Conservation (phyloP, 495 filamentous ascomycete genomes). For the Penicillium macrosclerotiorum region DNA sequence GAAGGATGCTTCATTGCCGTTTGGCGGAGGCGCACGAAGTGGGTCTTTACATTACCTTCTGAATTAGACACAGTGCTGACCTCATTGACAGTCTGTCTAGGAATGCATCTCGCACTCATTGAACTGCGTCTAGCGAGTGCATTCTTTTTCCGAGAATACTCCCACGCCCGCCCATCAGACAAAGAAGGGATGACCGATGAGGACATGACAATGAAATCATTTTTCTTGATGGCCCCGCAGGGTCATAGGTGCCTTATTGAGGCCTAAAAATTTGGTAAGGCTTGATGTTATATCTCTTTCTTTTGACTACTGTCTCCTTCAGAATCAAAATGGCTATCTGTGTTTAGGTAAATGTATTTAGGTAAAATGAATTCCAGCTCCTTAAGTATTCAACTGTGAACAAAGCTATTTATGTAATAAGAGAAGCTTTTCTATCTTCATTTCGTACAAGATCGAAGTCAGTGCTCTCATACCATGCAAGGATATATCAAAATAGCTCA, state of each 20-base stretch:
- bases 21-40: slow-evolving; percentile 50
- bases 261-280: too few species aligned
- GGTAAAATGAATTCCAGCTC: too few species aligned
- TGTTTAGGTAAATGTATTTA: too few species aligned
- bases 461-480: too few species aligned
- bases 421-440: too few species aligned
- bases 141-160: slow-evolving; percentile 33
- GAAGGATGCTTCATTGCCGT: slow-evolving; percentile 53
- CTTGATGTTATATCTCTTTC: slow-evolving; percentile 7
- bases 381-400: too few species aligned
- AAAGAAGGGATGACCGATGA: slow-evolving; percentile 40
- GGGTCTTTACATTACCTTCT: slow-evolving; percentile 8
- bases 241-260: slow-evolving; percentile 47
- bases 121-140: slow-evolving; percentile 36
- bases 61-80: slow-evolving; percentile 14
- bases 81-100: slow-evolving; percentile 36
- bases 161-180: slow-evolving; percentile 18
- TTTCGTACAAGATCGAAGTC: too few species aligned
- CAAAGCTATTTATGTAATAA: too few species aligned
- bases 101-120: slow-evolving; percentile 35
- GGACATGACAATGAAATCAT: slow-evolving; percentile 43
- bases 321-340: too few species aligned
- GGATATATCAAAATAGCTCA: too few species aligned
- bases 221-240: slow-evolving; percentile 43
- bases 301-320: too few species aligned